A percentile compares a stretch with the other conserved stretches of the same genome.
Conservation (phyloP, 768 basidiomycete genomes). For the Chalciporus sphaerocephalus region DNA sequence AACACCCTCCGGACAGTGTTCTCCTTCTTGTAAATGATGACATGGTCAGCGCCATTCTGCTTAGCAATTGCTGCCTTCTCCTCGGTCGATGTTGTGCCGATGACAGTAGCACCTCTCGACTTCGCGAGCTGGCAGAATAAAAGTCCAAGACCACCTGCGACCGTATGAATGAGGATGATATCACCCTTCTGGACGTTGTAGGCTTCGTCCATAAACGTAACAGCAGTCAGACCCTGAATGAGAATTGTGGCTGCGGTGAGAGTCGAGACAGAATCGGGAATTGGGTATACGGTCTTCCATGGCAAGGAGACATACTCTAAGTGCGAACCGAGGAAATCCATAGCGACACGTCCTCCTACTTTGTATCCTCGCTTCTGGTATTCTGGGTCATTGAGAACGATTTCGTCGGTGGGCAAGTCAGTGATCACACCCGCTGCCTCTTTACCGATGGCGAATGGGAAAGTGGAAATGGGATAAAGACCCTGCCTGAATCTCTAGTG, state of each 20-base stretch:
- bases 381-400: constrained; percentile 54
- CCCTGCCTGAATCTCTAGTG: constrained; percentile 45
- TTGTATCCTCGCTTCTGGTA: constrained; percentile 62
- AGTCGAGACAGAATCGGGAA: constrained; percentile 60
- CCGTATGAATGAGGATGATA: constrained; percentile 79
- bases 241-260: constrained; percentile 61
- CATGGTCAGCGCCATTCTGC: constrained; percentile 77
- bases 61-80: constrained; percentile 83
- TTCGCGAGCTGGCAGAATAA: constrained; percentile 66
- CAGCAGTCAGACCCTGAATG: constrained; percentile 75
- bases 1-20: constrained; percentile 69
- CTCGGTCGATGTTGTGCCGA: constrained; percentile 84
- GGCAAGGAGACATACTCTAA: constrained; percentile 70
- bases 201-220: constrained; percentile 77
- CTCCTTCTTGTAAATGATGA: constrained; percentile 76
- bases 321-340: constrained; percentile 50
- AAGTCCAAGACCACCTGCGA: constrained; percentile 85
- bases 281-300: constrained; percentile 56
- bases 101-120: constrained; percentile 77
- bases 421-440: constrained; percentile 79
- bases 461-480: constrained; percentile 52
- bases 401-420: constrained; percentile 62
- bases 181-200: constrained; percentile 80
- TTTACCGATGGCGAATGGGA: constrained; percentile 69
- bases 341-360: constrained; percentile 70